A percentile compares a stretch with the other conserved stretches of the same genome.
Evolutionary conservation across 2,329 filamentous ascomycete genomes (phyloP).

Genomic region (Aureobasidium namibiae): DNA sequence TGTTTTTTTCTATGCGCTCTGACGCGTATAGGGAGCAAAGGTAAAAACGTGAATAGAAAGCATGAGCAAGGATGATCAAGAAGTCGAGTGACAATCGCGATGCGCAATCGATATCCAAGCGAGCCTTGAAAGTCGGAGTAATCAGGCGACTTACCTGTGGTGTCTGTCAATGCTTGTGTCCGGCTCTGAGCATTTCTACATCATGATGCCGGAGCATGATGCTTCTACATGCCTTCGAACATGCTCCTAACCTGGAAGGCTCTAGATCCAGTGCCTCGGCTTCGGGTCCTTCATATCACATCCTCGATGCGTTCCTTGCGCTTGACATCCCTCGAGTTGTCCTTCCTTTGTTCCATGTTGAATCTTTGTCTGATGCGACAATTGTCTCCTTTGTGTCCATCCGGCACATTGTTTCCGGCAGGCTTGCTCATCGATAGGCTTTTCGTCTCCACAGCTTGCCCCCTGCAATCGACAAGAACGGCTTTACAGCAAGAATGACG

Average conservation of each 20-base stretch:
- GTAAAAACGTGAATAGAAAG: not conserved
- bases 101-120: not conserved
- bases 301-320: not conserved
- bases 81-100: not conserved
- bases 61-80: not conserved
- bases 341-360: not conserved
- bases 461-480: not conserved
- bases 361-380: not conserved
- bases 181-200: not conserved
- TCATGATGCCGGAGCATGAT: not conserved
- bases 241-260: not conserved
- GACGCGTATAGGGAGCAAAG: constrained; percentile 4
- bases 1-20: not conserved
- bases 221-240: not conserved
- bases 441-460: not conserved
- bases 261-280: not conserved
- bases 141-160: not conserved
- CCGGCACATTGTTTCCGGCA: not conserved
- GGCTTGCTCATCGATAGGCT: not conserved
- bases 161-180: not conserved
- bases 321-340: not conserved
- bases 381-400: not conserved
- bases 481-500: constrained; percentile 3
- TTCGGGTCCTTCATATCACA: not conserved
- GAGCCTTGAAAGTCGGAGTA: not conserved